These are phyloP conservation scores for Saturnispora mendoncae DNA, from an alignment of 805 yeast genomes.

Conservation along the genomic window DNA sequence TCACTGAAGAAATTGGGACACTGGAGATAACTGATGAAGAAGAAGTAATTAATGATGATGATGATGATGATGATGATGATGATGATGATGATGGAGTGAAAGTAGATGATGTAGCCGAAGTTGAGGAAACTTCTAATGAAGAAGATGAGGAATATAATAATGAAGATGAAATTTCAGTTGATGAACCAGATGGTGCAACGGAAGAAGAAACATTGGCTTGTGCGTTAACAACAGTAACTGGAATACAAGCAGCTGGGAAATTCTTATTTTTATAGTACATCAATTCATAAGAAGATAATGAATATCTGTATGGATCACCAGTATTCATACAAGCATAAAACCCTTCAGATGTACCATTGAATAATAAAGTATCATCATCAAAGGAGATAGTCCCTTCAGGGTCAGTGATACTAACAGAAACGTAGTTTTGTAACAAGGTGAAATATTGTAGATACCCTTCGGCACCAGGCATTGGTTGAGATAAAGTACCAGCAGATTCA, in stretches of 20 bases:
- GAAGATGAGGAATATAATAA: background rate
- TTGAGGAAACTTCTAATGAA: background rate
- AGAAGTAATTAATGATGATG: background rate
- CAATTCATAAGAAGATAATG: constrained; percentile 22
- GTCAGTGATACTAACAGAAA: constrained; percentile 7
- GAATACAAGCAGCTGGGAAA: constrained; percentile 17
- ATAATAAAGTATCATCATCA: constrained; percentile 20
- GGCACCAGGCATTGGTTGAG: constrained; percentile 7
- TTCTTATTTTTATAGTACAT: constrained; percentile 19
- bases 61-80: background rate
- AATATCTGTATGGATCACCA: constrained; percentile 34
- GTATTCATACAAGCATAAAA: constrained; percentile 36
- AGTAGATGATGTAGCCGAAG: background rate
- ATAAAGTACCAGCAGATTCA: constrained; percentile 13
- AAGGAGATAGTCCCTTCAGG: constrained; percentile 14
- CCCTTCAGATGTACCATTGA: constrained; percentile 24
- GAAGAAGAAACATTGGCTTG: background rate
- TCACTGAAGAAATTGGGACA: background rate
- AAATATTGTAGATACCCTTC: background rate
- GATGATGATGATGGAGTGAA: background rate
- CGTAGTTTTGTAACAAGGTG: constrained; percentile 1
- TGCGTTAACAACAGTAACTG: background rate
- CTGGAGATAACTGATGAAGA: background rate
- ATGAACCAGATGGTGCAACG: background rate
- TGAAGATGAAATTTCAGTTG: background rate